These are phyloP conservation scores for Voacanga thouarsii DNA, from an alignment of 257 asterid species.

Conservation along the genomic window DNA sequence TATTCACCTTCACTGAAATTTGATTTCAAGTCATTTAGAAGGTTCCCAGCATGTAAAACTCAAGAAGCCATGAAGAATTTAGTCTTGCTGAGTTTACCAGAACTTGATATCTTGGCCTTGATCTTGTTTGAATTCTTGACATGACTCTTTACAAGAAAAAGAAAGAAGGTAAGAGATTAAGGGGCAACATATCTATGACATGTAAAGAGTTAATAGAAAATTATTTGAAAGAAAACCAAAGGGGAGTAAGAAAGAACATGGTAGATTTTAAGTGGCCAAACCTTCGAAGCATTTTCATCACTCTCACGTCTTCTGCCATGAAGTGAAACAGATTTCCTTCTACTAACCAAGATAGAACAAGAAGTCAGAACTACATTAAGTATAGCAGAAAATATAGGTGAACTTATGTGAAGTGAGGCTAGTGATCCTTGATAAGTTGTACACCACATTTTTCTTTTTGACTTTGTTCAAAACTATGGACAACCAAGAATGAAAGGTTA, in stretches of 20 bases:
- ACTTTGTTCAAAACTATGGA: neutral
- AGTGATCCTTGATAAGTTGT: neutral
- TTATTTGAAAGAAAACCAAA: slow-evolving; percentile 3
- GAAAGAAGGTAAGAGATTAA: slow-evolving; percentile 11
- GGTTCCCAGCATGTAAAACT: slow-evolving; percentile 9
- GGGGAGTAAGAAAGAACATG: neutral
- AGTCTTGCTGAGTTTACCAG: slow-evolving; percentile 40
- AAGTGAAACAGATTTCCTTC: slow-evolving; percentile 36
- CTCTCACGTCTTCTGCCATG: slow-evolving; percentile 19
- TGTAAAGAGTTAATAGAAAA: slow-evolving; percentile 4
- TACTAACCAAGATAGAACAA: slow-evolving; percentile 8
- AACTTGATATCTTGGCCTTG: slow-evolving; percentile 35
- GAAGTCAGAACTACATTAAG: neutral
- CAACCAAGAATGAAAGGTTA: neutral
- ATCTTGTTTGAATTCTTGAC: slow-evolving; percentile 43
- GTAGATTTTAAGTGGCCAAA: slow-evolving; percentile 19
- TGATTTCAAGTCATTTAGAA: slow-evolving; percentile 15
- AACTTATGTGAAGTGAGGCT: neutral
- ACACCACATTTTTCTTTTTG: neutral
- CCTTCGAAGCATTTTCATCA: slow-evolving; percentile 40
- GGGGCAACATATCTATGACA: slow-evolving; percentile 2
- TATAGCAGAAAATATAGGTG: neutral
- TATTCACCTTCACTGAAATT: slow-evolving; percentile 49
- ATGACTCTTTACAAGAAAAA: slow-evolving; percentile 39
- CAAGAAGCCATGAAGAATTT: neutral